Evolutionary conservation across 768 basidiomycete species (phyloP).

Genomic region (Agaricus sinodeliciosus): DNA sequence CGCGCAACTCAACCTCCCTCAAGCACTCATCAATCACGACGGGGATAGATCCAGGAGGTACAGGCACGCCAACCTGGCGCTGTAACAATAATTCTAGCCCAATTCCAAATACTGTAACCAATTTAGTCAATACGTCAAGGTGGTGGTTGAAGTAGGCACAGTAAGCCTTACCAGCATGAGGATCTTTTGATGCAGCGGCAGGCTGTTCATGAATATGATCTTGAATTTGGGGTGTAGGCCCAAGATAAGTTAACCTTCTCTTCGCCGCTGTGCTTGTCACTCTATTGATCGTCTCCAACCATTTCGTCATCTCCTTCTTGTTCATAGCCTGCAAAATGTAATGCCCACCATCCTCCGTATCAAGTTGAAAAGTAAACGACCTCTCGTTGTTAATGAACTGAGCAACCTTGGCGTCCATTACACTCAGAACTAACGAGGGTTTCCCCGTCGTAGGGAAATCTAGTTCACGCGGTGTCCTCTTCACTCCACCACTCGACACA

Average conservation of each 20-base stretch:
- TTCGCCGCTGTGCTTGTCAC: slow-evolving; percentile 71
- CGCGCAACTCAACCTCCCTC: slow-evolving; percentile 65
- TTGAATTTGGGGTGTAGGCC: slow-evolving; percentile 66
- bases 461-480: slow-evolving; percentile 64
- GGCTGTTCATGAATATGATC: slow-evolving; percentile 69
- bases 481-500: slow-evolving; percentile 28
- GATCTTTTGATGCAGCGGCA: slow-evolving; percentile 56
- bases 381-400: slow-evolving; percentile 75
- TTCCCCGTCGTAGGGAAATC: slow-evolving; percentile 71
- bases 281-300: slow-evolving; percentile 69
- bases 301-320: slow-evolving; percentile 65
- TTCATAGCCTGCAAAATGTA: slow-evolving; percentile 72
- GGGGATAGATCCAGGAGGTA: slow-evolving; percentile 57
- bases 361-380: slow-evolving; percentile 76
- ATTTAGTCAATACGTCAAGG: slow-evolving; percentile 6
- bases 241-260: slow-evolving; percentile 75
- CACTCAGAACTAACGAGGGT: slow-evolving; percentile 66
- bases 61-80: slow-evolving; percentile 49
- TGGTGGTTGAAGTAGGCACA: not conserved
- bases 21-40: slow-evolving; percentile 60
- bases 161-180: slow-evolving; percentile 55
- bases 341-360: slow-evolving; percentile 83
- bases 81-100: slow-evolving; percentile 63
- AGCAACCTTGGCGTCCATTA: slow-evolving; percentile 65
- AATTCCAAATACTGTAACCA: slow-evolving; percentile 60